Base-by-base conservation (phyloP, 305 asterid species). In the Solanum chacoense region DNA sequence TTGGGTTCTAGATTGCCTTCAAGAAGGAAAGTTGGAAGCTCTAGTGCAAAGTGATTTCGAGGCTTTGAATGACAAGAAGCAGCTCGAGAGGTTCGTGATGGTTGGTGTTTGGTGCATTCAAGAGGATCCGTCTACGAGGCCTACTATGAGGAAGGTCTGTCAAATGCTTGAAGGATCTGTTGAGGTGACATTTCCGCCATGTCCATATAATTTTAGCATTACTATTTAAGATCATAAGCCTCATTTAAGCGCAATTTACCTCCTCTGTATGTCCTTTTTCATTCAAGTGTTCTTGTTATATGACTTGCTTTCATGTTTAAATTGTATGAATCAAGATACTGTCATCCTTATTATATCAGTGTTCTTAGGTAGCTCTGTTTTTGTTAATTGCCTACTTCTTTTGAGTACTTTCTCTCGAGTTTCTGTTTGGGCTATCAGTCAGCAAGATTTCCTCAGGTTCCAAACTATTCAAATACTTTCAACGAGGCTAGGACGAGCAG, bases 151-250 rank as follows among this genome's bases (percentile, higher is more conserved):
- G 75, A 89, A 36, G 26, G 94, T 50, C 0, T 40, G 77, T 37
- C 94, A 89, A 42, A 92, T 93, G 94, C 93, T 93, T 11, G 92
- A 92, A 88, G 95, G 95, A 50, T 11, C 79, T 28, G 86, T 93
- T 16, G 86, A 88, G 69, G 93, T 93, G 42, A 18, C 65, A 3
- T 28, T 10, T 9, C 95, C 94, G 1, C 89, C 93, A 4, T 94
- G 63, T 50, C 22, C 63, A 50, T 50, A 50, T 28, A 86, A 85
- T 75, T 32, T 85, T 42, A 13, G 72, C 85, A 74, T 80, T 4
- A 22, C 84, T 28, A 28, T 16, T 6, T 36, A 36, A 36, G 20
- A 22, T 76, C 29, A 76, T 72, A 72, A 7, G 20, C 83, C 29
- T 76, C 31, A 35, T 35, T 8, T 72, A 2, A 1, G 2, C 34